phyloP scores from a whole-genome alignment of 306 rosid genomes.

The Medicago arabica region DNA sequence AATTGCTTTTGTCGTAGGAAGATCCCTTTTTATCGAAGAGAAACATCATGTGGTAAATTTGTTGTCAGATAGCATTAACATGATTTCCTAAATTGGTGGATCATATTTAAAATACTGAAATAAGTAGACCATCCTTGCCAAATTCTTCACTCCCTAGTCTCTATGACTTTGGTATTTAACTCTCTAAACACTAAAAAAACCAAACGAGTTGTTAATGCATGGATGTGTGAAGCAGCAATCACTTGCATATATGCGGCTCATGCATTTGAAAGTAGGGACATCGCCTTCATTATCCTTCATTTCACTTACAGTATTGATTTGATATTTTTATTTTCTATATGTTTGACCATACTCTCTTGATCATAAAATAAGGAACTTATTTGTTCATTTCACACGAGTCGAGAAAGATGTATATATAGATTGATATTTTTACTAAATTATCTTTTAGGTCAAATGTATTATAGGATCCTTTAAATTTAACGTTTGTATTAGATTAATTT shows the following conservation, averaged over 20 bases:
- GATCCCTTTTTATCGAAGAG: background rate
- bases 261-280: constrained; percentile 6
- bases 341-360: no score
- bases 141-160: background rate
- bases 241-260: background rate
- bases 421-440: no score
- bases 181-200: background rate
- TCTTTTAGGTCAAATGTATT: no score
- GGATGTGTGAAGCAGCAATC: background rate
- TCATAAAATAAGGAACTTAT: no score
- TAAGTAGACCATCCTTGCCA: background rate
- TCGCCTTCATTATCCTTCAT: background rate
- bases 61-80: constrained; percentile 3
- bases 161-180: constrained; percentile 1
- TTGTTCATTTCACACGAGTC: no score
- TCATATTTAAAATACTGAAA: background rate
- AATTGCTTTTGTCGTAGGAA: background rate
- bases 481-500: no score
- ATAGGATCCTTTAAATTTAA: no score
- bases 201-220: background rate
- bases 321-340: no score
- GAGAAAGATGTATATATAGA: no score
- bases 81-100: constrained; percentile 10
- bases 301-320: background rate
- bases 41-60: background rate